Base-by-base conservation (phyloP, 768 basidiomycete genomes). In the Termitomyces sp. region DNA sequence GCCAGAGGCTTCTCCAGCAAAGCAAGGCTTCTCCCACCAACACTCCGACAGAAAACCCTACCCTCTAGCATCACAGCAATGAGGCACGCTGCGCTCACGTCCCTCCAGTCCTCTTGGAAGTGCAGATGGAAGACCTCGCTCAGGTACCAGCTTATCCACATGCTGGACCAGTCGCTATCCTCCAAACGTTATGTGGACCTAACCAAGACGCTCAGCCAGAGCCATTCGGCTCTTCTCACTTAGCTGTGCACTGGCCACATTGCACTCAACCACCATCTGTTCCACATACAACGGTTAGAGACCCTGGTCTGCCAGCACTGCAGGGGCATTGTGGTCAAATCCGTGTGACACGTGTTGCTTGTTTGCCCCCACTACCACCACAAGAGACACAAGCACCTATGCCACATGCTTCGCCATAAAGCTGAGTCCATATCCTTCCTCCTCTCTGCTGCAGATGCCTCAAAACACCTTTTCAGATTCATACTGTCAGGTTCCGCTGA, bases 171-270 rank as follows among this genome's bases (percentile, higher is more conserved):
- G 20, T 50, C 50, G 11, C 22, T 55, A 16, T 60, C 59, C 6
- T 67, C 60, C 16, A 57, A 57, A 6, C 18, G 39, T 4, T 61
- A 54, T 37, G 5, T 54, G 46, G 30, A 46, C 4, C 57, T 52
- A 7, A 52, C 56, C 8, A 27, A 51, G 11, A 13, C 4, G 1
- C 47, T 65, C 1, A 20, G n/a, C 31, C 11, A 46, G 7, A 3
- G 27, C 6, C 52, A 54, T 8, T 51, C 52, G 2, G 58, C 62
- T 22, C 39, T 70, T 3, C 63, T 75, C 27, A 61, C 67, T 20
- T 73, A 75, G 36, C 68, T 76, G 1, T 46, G 69, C 3, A 72
- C 71, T 1, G 67, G 67, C 6, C 75, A 76, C 55, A 59, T 61
- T 7, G 67, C 69, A 0, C 67, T 76, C 6, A 68, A 72, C 44